Evolutionary conservation across 495 filamentous ascomycete genomes (phyloP).

Genomic region (Penicillium pancosmium): DNA sequence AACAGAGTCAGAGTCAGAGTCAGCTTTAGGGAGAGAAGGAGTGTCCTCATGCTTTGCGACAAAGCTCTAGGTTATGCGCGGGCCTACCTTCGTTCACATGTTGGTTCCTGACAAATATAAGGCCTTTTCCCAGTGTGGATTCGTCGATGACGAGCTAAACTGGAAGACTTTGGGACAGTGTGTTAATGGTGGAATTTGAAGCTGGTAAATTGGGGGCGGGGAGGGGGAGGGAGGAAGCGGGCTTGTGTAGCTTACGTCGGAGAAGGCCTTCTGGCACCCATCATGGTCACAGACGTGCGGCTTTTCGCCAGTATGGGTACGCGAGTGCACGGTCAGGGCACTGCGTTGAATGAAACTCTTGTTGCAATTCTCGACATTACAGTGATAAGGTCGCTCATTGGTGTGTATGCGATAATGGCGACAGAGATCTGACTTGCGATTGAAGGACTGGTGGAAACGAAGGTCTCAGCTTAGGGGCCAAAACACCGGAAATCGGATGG

Average conservation of each 20-base stretch:
- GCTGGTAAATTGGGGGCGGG: neutral
- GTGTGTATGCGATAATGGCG: conserved; percentile 90
- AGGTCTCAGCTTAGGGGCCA: conserved; percentile 7
- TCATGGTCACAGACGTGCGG: conserved; percentile 79
- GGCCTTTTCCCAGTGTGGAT: conserved; percentile 86
- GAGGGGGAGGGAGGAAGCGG: neutral
- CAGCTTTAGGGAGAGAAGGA: conserved; percentile 2
- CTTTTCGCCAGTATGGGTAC: conserved; percentile 89
- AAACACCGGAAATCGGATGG: neutral
- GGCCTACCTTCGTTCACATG: conserved; percentile 78
- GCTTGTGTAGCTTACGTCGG: conserved; percentile 64
- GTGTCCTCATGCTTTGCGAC: neutral
- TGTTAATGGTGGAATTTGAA: conserved; percentile 7
- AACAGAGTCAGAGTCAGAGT: neutral
- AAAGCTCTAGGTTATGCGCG: neutral
- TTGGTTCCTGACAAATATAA: conserved; percentile 76
- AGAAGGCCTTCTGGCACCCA: conserved; percentile 84
- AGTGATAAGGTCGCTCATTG: conserved; percentile 82
- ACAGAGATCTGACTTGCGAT: conserved; percentile 89
- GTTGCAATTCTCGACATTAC: conserved; percentile 67
- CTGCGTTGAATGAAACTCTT: conserved; percentile 92
- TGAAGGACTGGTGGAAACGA: conserved; percentile 68
- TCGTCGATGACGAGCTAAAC: conserved; percentile 80
- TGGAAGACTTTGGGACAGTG: conserved; percentile 66
- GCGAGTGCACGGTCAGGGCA: conserved; percentile 82